Conservation (phyloP, 2,329 filamentous ascomycete genomes). For the Podosphaera aphanis region DNA sequence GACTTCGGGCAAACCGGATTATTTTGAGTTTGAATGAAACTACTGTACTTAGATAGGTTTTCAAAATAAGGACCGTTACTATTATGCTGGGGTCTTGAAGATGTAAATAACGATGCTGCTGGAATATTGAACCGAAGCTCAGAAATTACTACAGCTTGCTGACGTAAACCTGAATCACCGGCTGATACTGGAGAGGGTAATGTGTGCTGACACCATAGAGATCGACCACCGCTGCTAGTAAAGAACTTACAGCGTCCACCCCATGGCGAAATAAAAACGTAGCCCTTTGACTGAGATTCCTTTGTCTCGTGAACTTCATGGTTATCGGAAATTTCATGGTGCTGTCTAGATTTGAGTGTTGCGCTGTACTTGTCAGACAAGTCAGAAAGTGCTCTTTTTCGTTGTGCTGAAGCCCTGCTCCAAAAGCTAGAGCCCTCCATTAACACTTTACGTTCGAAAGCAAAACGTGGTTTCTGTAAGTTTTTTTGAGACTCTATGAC, state of each 20-base stretch:
- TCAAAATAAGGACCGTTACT: slow-evolving; percentile 4
- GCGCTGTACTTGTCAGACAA: slow-evolving; percentile 4
- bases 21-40: slow-evolving; percentile 14
- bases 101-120: slow-evolving; percentile 24
- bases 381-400: slow-evolving; percentile 11
- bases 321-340: neutral
- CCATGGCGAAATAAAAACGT: slow-evolving; percentile 71
- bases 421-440: slow-evolving; percentile 22
- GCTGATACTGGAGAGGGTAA: slow-evolving; percentile 24
- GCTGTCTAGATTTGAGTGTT: neutral
- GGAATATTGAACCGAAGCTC: slow-evolving; percentile 83
- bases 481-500: neutral
- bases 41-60: slow-evolving; percentile 12
- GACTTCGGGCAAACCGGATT: slow-evolving; percentile 4
- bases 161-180: slow-evolving; percentile 4
- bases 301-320: neutral
- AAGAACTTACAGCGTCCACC: slow-evolving; percentile 67
- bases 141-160: slow-evolving; percentile 28
- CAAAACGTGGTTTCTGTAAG: slow-evolving; percentile 1
- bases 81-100: slow-evolving; percentile 4
- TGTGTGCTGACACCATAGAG: slow-evolving; percentile 51
- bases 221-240: slow-evolving; percentile 52
- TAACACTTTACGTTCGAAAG: slow-evolving; percentile 29
- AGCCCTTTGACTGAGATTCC: slow-evolving; percentile 24
- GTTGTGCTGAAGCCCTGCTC: slow-evolving; percentile 9